Conservation (phyloP, 2,329 filamentous ascomycete genomes). For the Emergomyces pasteurianus region DNA sequence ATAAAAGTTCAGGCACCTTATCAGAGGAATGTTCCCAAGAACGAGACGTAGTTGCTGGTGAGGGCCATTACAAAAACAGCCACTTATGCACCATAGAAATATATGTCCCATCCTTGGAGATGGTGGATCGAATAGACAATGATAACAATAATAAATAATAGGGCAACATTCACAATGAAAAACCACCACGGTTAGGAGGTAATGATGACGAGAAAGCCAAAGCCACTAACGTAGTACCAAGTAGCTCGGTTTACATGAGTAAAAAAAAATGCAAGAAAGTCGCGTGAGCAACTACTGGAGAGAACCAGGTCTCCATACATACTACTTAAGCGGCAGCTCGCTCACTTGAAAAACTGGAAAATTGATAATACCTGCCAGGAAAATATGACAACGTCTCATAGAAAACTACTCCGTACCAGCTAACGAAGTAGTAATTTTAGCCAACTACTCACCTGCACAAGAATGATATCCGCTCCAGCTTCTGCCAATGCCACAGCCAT, state of each 20-base stretch:
- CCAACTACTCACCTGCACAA: conserved; percentile 26
- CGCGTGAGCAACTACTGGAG: too few species aligned
- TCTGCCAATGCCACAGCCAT: conserved; percentile 38
- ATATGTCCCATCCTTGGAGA: background rate
- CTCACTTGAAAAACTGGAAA: too few species aligned
- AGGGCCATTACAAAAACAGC: background rate
- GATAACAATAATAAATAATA: too few species aligned
- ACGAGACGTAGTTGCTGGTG: background rate
- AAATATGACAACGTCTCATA: too few species aligned
- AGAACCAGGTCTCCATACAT: too few species aligned
- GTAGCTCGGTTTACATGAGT: too few species aligned
- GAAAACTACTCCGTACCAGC: too few species aligned
- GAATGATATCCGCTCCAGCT: conserved; percentile 35
- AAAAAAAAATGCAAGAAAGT: too few species aligned
- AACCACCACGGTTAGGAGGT: background rate
- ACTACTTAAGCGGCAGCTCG: too few species aligned
- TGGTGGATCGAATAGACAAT: background rate
- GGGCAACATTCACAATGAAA: background rate
- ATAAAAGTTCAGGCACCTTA: background rate
- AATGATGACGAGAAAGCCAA: background rate
- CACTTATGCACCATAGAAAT: background rate
- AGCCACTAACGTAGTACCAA: background rate
- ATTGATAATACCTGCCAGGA: too few species aligned
- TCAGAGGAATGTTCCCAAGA: background rate
- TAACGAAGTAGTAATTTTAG: too few species aligned